Percentiles rank a stretch among this genome's conserved stretches.
Conservation (phyloP, 2,329 filamentous ascomycete species). For the Xylariaceae sp. region DNA sequence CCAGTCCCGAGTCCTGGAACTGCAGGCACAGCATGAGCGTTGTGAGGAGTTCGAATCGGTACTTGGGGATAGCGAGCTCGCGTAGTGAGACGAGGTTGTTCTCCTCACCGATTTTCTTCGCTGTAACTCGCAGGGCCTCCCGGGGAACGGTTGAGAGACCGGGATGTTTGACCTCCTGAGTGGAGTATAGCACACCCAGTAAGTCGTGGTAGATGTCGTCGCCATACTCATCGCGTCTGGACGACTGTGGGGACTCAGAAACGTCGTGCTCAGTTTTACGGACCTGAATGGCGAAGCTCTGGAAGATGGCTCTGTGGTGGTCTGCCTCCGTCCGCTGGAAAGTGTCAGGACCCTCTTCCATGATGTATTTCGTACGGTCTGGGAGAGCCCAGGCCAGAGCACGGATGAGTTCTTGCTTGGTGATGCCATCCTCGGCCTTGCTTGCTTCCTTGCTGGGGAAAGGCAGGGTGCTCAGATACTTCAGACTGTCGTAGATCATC, state of each 20-base stretch:
- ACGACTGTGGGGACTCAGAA: not conserved
- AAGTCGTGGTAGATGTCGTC: constrained; percentile 23
- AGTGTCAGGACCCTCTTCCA: constrained; percentile 9
- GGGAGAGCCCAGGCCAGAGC: constrained; percentile 17
- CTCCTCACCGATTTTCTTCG: constrained; percentile 6
- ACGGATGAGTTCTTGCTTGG: constrained; percentile 9
- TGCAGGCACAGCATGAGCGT: not conserved
- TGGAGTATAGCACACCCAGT: constrained; percentile 20
- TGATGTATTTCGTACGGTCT: constrained; percentile 9
- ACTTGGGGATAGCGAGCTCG: not conserved
- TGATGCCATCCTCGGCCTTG: not conserved
- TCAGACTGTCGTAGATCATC: constrained; percentile 15
- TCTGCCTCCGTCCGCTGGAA: constrained; percentile 16
- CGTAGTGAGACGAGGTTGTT: not conserved
- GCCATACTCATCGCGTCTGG: constrained; percentile 18
- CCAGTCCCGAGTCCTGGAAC: not conserved
- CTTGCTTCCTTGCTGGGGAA: constrained; percentile 2
- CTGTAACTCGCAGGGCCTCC: constrained; percentile 12
- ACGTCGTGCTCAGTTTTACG: not conserved
- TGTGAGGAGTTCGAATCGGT: not conserved
- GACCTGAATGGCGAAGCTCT: constrained; percentile 17
- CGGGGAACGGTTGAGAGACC: constrained; percentile 9
- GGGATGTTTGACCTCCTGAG: constrained; percentile 7
- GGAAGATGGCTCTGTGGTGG: constrained; percentile 19
- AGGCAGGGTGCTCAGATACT: constrained; percentile 18